A percentile compares a stretch with the other conserved stretches of the same genome.
Evolutionary conservation across 306 rosid species (phyloP).

Genomic region (Corylus avellana): DNA sequence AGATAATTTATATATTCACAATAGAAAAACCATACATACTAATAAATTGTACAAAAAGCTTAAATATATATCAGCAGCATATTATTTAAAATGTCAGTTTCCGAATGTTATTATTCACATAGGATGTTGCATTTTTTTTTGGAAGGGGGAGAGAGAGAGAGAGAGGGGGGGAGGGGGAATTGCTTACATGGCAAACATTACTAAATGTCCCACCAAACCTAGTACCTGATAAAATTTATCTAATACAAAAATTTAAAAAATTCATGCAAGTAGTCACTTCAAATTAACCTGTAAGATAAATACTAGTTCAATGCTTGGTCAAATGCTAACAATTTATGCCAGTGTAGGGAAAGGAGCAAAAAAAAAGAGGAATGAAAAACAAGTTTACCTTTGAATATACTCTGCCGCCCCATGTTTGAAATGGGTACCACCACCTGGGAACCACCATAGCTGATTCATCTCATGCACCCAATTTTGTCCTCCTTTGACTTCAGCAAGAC

Average conservation of each 20-base stretch:
- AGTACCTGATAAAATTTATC: neutral
- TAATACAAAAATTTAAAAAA: neutral
- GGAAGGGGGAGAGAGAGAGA: no score
- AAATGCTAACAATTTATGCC: conserved; percentile 1
- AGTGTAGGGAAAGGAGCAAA: neutral
- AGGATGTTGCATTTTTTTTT: no score
- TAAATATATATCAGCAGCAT: no score
- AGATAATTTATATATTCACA: neutral
- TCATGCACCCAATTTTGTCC: conserved; percentile 98
- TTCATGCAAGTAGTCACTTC: neutral
- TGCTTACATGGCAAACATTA: neutral
- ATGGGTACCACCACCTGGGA: conserved; percentile 99
- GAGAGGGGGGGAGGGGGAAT: no score
- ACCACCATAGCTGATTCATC: conserved; percentile 86
- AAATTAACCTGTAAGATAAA: neutral
- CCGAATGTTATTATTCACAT: no score
- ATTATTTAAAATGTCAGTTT: no score
- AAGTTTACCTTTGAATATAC: conserved; percentile 73
- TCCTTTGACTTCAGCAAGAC: conserved; percentile 89
- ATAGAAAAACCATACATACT: no score
- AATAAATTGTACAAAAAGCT: no score
- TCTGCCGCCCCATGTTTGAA: conserved; percentile 92
- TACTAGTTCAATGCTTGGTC: neutral
- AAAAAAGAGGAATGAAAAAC: conserved; percentile 10
- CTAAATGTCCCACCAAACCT: neutral